Evolutionary conservation across 2,329 filamentous ascomycete genomes (phyloP).

Genomic region (Kalaharituber pfeilii): DNA sequence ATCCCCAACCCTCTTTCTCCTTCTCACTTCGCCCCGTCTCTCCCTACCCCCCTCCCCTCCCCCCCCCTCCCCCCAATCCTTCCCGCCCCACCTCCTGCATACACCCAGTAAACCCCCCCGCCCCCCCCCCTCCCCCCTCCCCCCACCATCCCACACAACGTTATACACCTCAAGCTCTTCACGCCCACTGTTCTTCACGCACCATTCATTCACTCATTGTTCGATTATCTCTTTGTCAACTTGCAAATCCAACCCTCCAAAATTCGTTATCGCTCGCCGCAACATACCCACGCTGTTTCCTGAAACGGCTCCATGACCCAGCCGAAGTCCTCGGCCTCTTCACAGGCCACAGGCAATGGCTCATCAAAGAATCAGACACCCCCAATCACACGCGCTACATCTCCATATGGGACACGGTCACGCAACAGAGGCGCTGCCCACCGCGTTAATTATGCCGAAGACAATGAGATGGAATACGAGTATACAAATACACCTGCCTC

Average conservation of each 20-base stretch:
- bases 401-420: slow-evolving; percentile 80
- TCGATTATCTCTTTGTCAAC: too few relatives aligned
- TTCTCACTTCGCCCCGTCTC: slow-evolving; percentile 23
- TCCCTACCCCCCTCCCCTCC: slow-evolving; percentile 20
- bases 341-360: neutral
- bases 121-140: neutral
- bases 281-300: neutral
- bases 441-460: slow-evolving; percentile 88
- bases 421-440: slow-evolving; percentile 60
- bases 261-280: too few relatives aligned
- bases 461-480: slow-evolving; percentile 80
- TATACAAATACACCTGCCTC: slow-evolving; percentile 33
- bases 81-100: neutral
- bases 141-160: neutral
- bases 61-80: slow-evolving; percentile 2
- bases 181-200: too few relatives aligned
- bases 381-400: slow-evolving; percentile 36
- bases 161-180: too few relatives aligned
- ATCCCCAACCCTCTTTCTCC: slow-evolving; percentile 8
- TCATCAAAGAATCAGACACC: slow-evolving; percentile 10
- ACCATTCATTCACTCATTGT: too few relatives aligned
- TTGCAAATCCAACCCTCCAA: too few relatives aligned
- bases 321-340: neutral
- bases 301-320: neutral
- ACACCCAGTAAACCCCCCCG: neutral